Evolutionary conservation across 352 stramenopile genomes (phyloP).

Genomic region (Phytophthora vignae): DNA sequence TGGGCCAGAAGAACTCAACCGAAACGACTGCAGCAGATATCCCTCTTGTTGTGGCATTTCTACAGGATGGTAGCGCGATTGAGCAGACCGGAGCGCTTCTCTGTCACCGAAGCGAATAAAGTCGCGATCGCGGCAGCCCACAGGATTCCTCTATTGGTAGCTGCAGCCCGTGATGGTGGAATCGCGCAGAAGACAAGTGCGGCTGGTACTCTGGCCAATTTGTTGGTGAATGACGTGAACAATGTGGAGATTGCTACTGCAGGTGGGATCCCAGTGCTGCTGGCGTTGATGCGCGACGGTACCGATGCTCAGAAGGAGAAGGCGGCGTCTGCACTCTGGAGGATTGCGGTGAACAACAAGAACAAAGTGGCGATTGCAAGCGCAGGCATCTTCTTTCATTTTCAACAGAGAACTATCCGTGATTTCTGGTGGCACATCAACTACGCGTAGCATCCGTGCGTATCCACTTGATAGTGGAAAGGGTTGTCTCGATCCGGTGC

Average conservation of each 20-base stretch:
- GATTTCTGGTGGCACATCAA: too few species aligned
- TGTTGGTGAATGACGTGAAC: conserved; percentile 3
- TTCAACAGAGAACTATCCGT: too few species aligned
- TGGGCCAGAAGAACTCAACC: background rate
- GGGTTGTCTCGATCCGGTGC: background rate
- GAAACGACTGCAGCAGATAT: background rate
- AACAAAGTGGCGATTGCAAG: conserved; percentile 3
- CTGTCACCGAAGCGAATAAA: background rate
- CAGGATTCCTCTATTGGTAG: conserved; percentile 7
- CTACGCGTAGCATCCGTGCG: background rate
- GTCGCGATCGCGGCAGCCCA: background rate
- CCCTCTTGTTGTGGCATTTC: background rate
- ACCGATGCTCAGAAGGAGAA: conserved; percentile 6
- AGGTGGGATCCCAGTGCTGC: conserved; percentile 10
- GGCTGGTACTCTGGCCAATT: background rate
- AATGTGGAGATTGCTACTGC: background rate
- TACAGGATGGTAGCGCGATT: conserved; percentile 1
- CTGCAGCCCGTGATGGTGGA: background rate
- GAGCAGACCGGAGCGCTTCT: conserved; percentile 1
- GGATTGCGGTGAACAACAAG: conserved; percentile 1
- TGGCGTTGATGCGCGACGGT: conserved; percentile 4
- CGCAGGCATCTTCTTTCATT: background rate
- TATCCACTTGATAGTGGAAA: background rate
- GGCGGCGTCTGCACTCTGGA: background rate
- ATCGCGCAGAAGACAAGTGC: background rate